phyloP scores from a whole-genome alignment of 2,329 filamentous ascomycete genomes.

The Penicillium sp. region DNA sequence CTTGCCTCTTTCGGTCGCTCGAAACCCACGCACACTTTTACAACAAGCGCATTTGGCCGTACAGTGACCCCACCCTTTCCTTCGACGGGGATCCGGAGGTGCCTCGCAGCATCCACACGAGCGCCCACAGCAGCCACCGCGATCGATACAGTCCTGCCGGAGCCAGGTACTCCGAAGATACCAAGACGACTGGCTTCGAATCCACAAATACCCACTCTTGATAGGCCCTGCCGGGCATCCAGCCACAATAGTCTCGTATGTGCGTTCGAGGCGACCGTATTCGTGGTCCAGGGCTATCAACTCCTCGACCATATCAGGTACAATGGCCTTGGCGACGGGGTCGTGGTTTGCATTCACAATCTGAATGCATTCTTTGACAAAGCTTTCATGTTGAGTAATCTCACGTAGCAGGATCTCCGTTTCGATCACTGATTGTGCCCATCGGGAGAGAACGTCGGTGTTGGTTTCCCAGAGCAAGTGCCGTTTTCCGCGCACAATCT shows the following conservation, averaged over 20 bases:
- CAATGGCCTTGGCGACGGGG: not conserved
- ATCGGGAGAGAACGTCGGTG: not conserved
- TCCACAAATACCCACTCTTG: constrained; percentile 5
- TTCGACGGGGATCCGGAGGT: not conserved
- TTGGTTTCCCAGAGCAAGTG: constrained; percentile 8
- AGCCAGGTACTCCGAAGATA: constrained; percentile 5
- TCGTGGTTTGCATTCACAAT: not conserved
- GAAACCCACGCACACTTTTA: not conserved
- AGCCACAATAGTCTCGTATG: not conserved
- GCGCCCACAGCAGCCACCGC: constrained; percentile 13
- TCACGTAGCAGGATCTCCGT: constrained; percentile 4
- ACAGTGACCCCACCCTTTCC: constrained; percentile 8
- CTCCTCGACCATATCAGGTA: constrained; percentile 6
- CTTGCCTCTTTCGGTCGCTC: not conserved
- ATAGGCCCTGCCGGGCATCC: constrained; percentile 5
- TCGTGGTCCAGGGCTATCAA: constrained; percentile 2
- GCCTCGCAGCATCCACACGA: constrained; percentile 10
- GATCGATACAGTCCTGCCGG: constrained; percentile 6
- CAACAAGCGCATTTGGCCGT: constrained; percentile 8
- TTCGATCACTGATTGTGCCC: constrained; percentile 10
- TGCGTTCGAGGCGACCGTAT: constrained; percentile 1
- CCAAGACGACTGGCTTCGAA: constrained; percentile 7
- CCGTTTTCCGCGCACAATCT: constrained; percentile 5
- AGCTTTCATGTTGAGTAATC: constrained; percentile 2
- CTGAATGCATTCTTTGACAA: constrained; percentile 3